A percentile compares a stretch with the other conserved stretches of the same genome.
Conservation (phyloP, 345 rosid species). For the Laguncularia racemosa region DNA sequence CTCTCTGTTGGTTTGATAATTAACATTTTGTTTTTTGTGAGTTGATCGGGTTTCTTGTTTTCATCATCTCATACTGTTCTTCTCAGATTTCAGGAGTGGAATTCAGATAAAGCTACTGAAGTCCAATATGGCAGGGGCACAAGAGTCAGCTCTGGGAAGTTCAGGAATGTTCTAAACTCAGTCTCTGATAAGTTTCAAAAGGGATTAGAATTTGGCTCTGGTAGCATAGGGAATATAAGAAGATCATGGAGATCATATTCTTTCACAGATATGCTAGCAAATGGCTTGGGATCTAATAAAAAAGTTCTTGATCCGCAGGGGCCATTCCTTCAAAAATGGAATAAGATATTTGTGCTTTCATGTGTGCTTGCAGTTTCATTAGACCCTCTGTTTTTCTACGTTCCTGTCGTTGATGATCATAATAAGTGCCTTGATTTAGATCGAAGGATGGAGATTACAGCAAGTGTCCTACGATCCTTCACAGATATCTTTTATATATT, state of each 20-base stretch:
- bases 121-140: slow-evolving; percentile 27
- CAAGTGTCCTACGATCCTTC: slow-evolving; percentile 71
- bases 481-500: slow-evolving; percentile 74
- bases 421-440: slow-evolving; percentile 64
- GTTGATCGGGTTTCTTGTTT: neutral
- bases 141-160: slow-evolving; percentile 27
- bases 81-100: slow-evolving; percentile 75
- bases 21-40: too few relatives aligned
- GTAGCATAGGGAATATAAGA: slow-evolving; percentile 37
- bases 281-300: slow-evolving; percentile 38
- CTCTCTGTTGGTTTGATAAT: too few relatives aligned
- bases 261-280: slow-evolving; percentile 26
- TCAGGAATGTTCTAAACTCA: slow-evolving; percentile 37
- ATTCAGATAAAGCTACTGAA: slow-evolving; percentile 44
- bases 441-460: slow-evolving; percentile 67
- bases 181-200: slow-evolving; percentile 53
- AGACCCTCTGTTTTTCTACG: slow-evolving; percentile 88
- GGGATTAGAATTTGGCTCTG: slow-evolving; percentile 53
- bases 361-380: slow-evolving; percentile 87
- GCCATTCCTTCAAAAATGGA: slow-evolving; percentile 85
- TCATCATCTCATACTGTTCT: neutral
- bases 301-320: slow-evolving; percentile 90
- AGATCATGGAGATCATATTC: slow-evolving; percentile 53
- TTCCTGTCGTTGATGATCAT: slow-evolving; percentile 50
- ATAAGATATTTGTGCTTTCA: slow-evolving; percentile 87